Conservation (phyloP, 2,329 filamentous ascomycete genomes). For the Colletotrichum theobromicola region DNA sequence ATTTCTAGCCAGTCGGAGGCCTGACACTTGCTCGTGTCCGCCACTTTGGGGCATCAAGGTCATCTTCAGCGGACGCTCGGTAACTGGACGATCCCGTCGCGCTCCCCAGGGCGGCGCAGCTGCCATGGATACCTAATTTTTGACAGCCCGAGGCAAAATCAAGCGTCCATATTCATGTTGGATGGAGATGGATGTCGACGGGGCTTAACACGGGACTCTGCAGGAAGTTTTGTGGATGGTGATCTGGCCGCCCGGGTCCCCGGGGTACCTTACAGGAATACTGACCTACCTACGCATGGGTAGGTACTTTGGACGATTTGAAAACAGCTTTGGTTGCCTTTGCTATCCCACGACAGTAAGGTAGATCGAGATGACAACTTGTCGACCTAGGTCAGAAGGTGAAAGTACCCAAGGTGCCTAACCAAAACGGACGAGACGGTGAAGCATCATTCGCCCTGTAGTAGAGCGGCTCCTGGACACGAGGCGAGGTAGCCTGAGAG, state of each 20-base stretch:
- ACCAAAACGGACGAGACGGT: background rate
- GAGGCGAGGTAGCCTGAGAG: background rate
- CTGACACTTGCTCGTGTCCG: conserved; percentile 6
- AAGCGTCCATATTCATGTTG: background rate
- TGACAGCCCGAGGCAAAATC: background rate
- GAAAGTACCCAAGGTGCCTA: background rate
- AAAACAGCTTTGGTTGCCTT: background rate
- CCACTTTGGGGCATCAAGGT: background rate
- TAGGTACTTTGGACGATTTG: background rate
- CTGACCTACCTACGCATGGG: background rate
- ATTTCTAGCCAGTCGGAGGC: background rate
- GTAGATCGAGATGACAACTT: background rate
- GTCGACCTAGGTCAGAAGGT: background rate
- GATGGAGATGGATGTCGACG: background rate
- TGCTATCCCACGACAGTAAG: background rate
- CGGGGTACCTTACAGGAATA: background rate
- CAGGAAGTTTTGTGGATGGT: background rate
- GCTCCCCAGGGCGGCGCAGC: background rate
- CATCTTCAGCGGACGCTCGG: conserved; percentile 14
- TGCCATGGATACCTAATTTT: background rate
- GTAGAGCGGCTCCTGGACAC: background rate
- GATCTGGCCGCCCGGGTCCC: background rate
- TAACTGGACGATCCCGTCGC: background rate
- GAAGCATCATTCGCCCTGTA: background rate
- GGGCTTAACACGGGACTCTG: background rate